These are phyloP conservation scores for Aspergillus sp. DNA, from an alignment of 2,329 filamentous ascomycete genomes.

Conservation along the genomic window DNA sequence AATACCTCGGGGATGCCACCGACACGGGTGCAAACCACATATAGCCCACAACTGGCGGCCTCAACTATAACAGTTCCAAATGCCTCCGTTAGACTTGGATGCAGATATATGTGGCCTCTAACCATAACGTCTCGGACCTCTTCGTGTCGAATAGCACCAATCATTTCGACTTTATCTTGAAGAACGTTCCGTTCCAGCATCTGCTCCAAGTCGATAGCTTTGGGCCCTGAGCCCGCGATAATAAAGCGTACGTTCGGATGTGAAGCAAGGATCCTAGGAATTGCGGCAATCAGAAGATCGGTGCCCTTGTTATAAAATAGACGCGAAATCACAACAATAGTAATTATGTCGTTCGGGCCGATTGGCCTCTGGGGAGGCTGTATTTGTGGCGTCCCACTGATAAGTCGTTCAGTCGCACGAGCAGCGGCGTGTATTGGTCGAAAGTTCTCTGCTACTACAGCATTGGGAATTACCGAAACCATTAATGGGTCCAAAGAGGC, in stretches of 20 bases:
- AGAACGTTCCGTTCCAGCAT: conserved; percentile 95
- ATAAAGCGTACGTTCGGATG: conserved; percentile 96
- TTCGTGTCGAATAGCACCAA: conserved; percentile 90
- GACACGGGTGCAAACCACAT: conserved; percentile 94
- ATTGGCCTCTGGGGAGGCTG: conserved; percentile 65
- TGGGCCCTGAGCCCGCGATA: conserved; percentile 92
- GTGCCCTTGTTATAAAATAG: conserved; percentile 99
- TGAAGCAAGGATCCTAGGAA: conserved; percentile 83
- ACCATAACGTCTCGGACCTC: conserved; percentile 98
- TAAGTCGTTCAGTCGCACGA: conserved; percentile 33
- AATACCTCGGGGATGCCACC: conserved; percentile 96
- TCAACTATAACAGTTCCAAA: conserved; percentile 98
- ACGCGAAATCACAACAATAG: conserved; percentile 94
- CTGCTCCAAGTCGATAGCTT: conserved; percentile 96
- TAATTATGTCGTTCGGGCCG: conserved; percentile 82
- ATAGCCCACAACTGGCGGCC: conserved; percentile 90
- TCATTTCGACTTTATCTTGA: conserved; percentile 88
- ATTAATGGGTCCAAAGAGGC: conserved; percentile 93
- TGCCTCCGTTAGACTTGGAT: conserved; percentile 91
- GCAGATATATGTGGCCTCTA: conserved; percentile 91
- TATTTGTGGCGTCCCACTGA: conserved; percentile 27
- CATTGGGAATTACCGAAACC: conserved; percentile 97
- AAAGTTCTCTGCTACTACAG: conserved; percentile 95
- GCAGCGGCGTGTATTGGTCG: conserved; percentile 63
- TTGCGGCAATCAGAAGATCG: conserved; percentile 92